Evolutionary conservation across 2,329 filamentous ascomycete genomes (phyloP).

Genomic region (Cytospora mali): DNA sequence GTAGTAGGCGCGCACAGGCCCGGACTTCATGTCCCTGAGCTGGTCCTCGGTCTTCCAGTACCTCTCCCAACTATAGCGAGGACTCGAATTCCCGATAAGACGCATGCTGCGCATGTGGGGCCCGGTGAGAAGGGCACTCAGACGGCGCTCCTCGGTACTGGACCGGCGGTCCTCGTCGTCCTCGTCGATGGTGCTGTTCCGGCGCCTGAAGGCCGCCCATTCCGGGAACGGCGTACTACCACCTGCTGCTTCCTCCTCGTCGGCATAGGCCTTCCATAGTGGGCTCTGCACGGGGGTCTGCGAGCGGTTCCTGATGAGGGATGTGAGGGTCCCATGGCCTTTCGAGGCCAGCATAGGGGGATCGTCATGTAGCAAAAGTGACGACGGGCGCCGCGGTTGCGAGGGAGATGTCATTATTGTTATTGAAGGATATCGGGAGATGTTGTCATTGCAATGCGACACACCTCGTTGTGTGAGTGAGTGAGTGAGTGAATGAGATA

Average conservation of each 20-base stretch:
- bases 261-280: conserved; percentile 15
- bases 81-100: conserved; percentile 86
- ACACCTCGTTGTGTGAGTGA: background rate
- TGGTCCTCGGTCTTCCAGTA: conserved; percentile 85
- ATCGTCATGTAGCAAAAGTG: conserved; percentile 41
- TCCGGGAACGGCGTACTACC: conserved; percentile 19
- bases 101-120: conserved; percentile 80
- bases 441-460: too few species aligned
- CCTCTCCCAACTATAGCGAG: conserved; percentile 80
- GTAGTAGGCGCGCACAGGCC: conserved; percentile 77
- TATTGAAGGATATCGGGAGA: conserved; percentile 59
- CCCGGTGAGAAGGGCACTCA: conserved; percentile 62
- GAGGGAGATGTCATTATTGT: conserved; percentile 44
- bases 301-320: conserved; percentile 53
- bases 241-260: conserved; percentile 26
- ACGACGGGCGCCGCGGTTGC: conserved; percentile 32
- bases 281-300: conserved; percentile 30
- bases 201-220: conserved; percentile 29
- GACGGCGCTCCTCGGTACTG: conserved; percentile 58
- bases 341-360: conserved; percentile 58
- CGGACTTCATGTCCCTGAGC: conserved; percentile 69
- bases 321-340: conserved; percentile 39
- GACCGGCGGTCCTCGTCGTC: conserved; percentile 47
- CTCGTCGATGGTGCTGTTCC: conserved; percentile 27
- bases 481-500: background rate